Evolutionary conservation across 306 rosid genomes (phyloP), one percentile per base, ranked within the genome.

Genomic region (Glycine soja): DNA sequence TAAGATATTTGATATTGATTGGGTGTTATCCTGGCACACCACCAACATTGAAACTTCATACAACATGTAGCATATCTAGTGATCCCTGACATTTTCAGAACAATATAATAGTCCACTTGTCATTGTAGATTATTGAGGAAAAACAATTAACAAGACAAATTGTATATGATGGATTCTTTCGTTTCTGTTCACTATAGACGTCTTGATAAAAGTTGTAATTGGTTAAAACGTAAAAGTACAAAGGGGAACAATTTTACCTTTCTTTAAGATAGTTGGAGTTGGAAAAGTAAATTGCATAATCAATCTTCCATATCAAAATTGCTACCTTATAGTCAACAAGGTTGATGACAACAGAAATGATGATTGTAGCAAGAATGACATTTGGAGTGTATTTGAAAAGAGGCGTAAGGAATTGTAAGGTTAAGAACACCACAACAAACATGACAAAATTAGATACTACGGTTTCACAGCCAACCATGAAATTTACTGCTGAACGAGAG

Each of bases 221-320:
- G 3, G 13, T 76, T 59, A 24, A 24, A 24, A 24, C 30, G 2
- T 24, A 24, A 24, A 24, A 24, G 30, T 24, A 24, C 30, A 24
- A 24, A 24, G 54, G 53, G 52, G 72, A 78, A 45, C 62, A 53
- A 34, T 48, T 48, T 32, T 88, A 93, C 99, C 99, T 95, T 88
- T 95, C 99, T 80, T 86, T 95, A 48, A 91, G 89, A 80, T 95
- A 92, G 47, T 95, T 95, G 82, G 98, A 95, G 89, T 95, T 95
- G 84, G 98, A 95, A 83, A 95, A 95, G 89, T 93, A 95, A 72
- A 95, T 91, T 7, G 98, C 98, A 63, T 97, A 95, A 74, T 95
- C 99, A 36, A 95, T 86, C 90, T 95, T 95, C 95, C 97, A 93
- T 74, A 95, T 89, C 80, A 95, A 88, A 81, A 90, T 82, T 63